Base-by-base conservation (phyloP, 768 basidiomycete genomes). In the Leccinum rimulosum region DNA sequence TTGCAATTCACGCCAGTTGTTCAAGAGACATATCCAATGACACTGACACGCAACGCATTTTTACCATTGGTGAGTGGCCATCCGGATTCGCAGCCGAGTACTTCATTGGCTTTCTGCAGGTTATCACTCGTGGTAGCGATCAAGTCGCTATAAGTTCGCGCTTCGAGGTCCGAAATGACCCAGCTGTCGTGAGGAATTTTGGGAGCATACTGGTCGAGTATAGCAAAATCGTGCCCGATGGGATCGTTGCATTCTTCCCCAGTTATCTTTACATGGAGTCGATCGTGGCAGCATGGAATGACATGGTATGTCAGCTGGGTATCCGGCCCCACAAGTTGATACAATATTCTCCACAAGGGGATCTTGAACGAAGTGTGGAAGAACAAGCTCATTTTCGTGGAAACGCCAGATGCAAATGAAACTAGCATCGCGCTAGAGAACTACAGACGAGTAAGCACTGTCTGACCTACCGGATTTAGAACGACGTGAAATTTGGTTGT, bases 201-300 rank as follows among this genome's bases (percentile, higher is more conserved):
- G 97, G 97, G 25, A 97, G 91, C 69, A 97, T 99, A 74, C 85
- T 99, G 40, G 86, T 98, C 62, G 97, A 99, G 73, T 98, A 97
- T 79, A 93, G 92, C 77, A 95, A 95, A 72, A 93, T 92, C 55
- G 95, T 99, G 2, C 97, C 97, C 8, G 97, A 99, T 74, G 97
- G 97, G 12, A 91, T 99, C 61, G 97, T 98, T 19, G 95, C 95
- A 4, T 99, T 99, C 82, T 99, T 99, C 76, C 97, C 97, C 19
- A 94, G 92, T 75, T 99, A 99, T 76, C 85, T 99, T 14, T 99
- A 99, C 74, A 99, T 99, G 97, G 97, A 99, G 74, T 95, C 93
- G 25, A 99, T 99, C 59, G 97, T 98, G 11, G 94, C 95, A 2
- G 97, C 97, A n/a, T 99, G 97, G 97, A 98, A 98, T 70, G 97